Evolutionary conservation across 805 yeast genomes (phyloP).

Genomic region (Naumovozyma castellii): DNA sequence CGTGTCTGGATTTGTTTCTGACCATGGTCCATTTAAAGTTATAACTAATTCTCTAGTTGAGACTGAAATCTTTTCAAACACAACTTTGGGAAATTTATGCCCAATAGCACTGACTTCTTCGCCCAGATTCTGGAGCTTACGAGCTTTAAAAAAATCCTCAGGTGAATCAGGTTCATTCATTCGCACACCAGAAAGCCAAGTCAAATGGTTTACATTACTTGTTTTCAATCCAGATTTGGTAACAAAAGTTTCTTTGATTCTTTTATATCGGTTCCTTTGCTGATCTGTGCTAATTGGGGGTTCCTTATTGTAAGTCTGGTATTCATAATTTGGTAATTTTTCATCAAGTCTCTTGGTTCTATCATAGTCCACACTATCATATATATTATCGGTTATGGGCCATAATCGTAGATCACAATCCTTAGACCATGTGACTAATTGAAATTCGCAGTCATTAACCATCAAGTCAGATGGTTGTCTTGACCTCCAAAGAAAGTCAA

Average conservation of each 20-base stretch:
- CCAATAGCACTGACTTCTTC: slow-evolving; percentile 88
- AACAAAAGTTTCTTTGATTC: slow-evolving; percentile 33
- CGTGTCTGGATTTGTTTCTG: slow-evolving; percentile 31
- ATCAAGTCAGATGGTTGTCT: slow-evolving; percentile 39
- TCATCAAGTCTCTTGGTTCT: slow-evolving; percentile 32
- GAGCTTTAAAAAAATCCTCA: slow-evolving; percentile 30
- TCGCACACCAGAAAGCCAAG: slow-evolving; percentile 90
- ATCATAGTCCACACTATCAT: slow-evolving; percentile 38
- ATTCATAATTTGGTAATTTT: slow-evolving; percentile 36
- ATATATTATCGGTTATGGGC: slow-evolving; percentile 48
- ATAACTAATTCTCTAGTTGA: slow-evolving; percentile 72
- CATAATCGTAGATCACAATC: slow-evolving; percentile 79
- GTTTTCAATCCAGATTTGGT: slow-evolving; percentile 31
- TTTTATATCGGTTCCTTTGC: slow-evolving; percentile 16
- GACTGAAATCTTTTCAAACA: slow-evolving; percentile 81
- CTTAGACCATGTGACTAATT: slow-evolving; percentile 87
- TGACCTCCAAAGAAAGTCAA: slow-evolving; percentile 81
- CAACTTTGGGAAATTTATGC: slow-evolving; percentile 75
- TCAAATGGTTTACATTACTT: slow-evolving; percentile 54
- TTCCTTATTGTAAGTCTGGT: slow-evolving; percentile 43
- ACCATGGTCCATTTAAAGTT: slow-evolving; percentile 78
- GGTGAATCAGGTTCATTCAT: slow-evolving; percentile 38
- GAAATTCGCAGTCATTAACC: slow-evolving; percentile 71
- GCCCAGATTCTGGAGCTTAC: slow-evolving; percentile 57
- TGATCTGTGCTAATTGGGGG: slow-evolving; percentile 30